A percentile compares a stretch with the other conserved stretches of the same genome.
These are phyloP conservation scores for Lepidium aucheri DNA, from an alignment of 345 rosid species.

Conservation along the genomic window DNA sequence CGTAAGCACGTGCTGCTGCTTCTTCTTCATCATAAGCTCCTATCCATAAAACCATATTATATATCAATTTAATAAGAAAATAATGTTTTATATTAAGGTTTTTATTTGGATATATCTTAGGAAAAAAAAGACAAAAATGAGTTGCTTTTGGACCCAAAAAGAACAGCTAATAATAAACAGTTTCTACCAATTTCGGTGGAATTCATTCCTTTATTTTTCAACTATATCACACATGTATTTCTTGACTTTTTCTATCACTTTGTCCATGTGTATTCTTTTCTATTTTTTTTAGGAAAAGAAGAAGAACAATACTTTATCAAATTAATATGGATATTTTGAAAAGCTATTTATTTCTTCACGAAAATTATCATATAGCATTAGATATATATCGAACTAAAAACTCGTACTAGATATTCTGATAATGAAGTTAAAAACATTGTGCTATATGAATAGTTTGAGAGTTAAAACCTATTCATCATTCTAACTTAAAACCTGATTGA, in stretches of 20 bases:
- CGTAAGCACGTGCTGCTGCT: slow-evolving; percentile 93
- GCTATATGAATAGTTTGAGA: no score
- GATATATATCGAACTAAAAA: no score
- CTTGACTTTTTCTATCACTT: slow-evolving; percentile 19
- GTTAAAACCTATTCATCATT: no score
- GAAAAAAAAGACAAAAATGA: neutral
- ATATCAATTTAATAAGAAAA: neutral
- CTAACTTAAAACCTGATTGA: no score
- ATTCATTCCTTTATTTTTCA: slow-evolving; percentile 11
- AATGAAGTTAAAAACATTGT: no score
- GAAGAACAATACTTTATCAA: neutral
- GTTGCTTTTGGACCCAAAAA: slow-evolving; percentile 13
- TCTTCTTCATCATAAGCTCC: slow-evolving; percentile 92
- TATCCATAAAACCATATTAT: slow-evolving; percentile 26
- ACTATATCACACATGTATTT: slow-evolving; percentile 20
- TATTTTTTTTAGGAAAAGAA: neutral
- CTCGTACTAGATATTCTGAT: no score
- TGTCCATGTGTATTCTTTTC: neutral
- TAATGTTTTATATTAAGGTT: neutral
- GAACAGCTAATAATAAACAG: slow-evolving; percentile 22
- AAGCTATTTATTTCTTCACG: no score
- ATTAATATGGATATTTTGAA: neutral
- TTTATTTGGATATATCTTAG: neutral
- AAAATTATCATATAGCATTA: no score
- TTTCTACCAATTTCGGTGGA: slow-evolving; percentile 23